These are phyloP conservation scores for Selaginella tamariscina DNA, from an alignment of 75 land plant species.

Conservation along the genomic window DNA sequence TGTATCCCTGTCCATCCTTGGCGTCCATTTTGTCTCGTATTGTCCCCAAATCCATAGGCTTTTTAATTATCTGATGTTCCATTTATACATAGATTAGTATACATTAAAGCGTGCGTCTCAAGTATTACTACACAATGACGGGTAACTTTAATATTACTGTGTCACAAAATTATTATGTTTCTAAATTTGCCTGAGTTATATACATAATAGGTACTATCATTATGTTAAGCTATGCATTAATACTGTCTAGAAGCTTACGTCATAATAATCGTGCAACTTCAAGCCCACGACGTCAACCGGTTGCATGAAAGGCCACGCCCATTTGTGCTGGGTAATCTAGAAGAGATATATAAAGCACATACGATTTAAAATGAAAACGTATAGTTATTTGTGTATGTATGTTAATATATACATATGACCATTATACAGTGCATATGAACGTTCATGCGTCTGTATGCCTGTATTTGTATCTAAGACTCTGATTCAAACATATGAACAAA, in stretches of 20 bases:
- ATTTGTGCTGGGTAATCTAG: slow-evolving; percentile 69
- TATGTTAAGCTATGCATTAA: not conserved
- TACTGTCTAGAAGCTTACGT: slow-evolving; percentile 26
- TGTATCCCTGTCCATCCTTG: slow-evolving; percentile 74
- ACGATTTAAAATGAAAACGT: not conserved
- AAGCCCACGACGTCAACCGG: slow-evolving; percentile 90
- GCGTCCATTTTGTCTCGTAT: slow-evolving; percentile 77
- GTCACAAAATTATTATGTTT: no score
- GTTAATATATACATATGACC: not conserved
- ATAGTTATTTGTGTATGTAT: not conserved
- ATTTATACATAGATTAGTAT: no score
- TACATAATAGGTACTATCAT: not conserved
- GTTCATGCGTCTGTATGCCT: not conserved
- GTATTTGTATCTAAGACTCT: not conserved
- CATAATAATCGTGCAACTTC: slow-evolving; percentile 62
- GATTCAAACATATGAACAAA: not conserved
- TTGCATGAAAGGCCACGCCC: slow-evolving; percentile 89
- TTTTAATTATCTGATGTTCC: slow-evolving; percentile 80
- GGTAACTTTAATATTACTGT: no score
- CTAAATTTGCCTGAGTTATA: no score
- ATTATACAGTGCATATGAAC: not conserved
- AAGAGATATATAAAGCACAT: not conserved
- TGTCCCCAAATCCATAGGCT: slow-evolving; percentile 91
- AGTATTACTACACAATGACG: no score
- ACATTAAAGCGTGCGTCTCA: no score